Base-by-base conservation (phyloP, 768 basidiomycete species). In the Clathrus columnatus region DNA sequence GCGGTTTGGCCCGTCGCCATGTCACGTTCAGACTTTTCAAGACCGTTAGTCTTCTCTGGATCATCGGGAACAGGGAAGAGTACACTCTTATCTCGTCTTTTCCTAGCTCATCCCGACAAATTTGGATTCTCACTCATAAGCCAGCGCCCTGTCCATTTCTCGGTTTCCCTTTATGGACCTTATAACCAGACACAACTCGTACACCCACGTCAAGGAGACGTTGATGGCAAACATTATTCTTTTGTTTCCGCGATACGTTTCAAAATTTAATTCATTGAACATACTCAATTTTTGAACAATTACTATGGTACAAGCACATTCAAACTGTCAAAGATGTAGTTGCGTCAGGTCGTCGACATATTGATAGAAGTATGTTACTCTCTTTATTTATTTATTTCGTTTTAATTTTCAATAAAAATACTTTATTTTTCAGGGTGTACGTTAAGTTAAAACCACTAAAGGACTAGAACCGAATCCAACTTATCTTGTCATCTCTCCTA, bases 1-100 rank as follows among this genome's bases (percentile, higher is more conserved):
- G n/a, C n/a, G n/a, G n/a, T n/a, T n/a, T n/a, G n/a, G n/a, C n/a
- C n/a, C n/a, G n/a, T n/a, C n/a, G n/a, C n/a, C n/a, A n/a, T n/a
- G n/a, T n/a, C n/a, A n/a, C n/a, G n/a, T n/a, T n/a, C n/a, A n/a
- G 41, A 42, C 41, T 42, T 42, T 20, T 20, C 20, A 20, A 42
- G 70, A 66, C 73, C 73, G 7, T 62, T 75, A 42, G 73, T 74
- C 48, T 63, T 74, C 57, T 75, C 71, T 56, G 69, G 71, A 1
- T 73, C 73, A 11, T 73, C 73, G 10, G 74, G 74, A 0, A 72
- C 74, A 0, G 75, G 75, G 55, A 77, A 77, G 63, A 72, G 71
- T 16, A 77, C 75, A 3, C 65, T 77, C 17, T 66, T 77, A 52
- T 73, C 69, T 58, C 66, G 63, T 49, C 66, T 77, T 5, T 71